Percentiles rank a stretch among this genome's conserved stretches.
Conservation (phyloP, 805 yeast species). For the Schizosaccharomyces octosporus region DNA sequence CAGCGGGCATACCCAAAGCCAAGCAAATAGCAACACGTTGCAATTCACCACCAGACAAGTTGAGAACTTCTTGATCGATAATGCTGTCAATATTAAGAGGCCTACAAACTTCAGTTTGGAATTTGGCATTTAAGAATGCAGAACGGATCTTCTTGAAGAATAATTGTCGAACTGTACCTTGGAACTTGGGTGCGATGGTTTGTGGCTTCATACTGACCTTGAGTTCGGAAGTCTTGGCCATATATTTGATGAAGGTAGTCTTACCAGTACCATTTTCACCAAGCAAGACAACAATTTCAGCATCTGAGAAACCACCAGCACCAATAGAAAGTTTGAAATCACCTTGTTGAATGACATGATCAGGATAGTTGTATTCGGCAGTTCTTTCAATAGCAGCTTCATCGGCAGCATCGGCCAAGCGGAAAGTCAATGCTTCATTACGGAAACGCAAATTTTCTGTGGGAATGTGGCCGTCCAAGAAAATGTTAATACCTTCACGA, state of each 20-base stretch:
- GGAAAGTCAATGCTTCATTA: conserved; percentile 81
- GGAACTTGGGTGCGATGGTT: conserved; percentile 94
- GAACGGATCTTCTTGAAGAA: conserved; percentile 92
- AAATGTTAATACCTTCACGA: conserved; percentile 96
- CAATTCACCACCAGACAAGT: conserved; percentile 96
- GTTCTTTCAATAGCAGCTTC: conserved; percentile 51
- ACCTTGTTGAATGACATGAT: conserved; percentile 80
- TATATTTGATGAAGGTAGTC: conserved; percentile 83
- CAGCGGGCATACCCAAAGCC: conserved; percentile 84
- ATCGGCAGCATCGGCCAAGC: conserved; percentile 75
- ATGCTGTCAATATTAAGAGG: conserved; percentile 84
- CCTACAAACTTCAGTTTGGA: conserved; percentile 92
- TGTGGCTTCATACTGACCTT: conserved; percentile 97
- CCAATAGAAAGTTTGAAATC: conserved; percentile 70
- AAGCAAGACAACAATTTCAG: conserved; percentile 96
- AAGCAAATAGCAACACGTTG: conserved; percentile 96
- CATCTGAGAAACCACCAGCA: conserved; percentile 77
- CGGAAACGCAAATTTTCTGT: conserved; percentile 93
- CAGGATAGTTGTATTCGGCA: conserved; percentile 52
- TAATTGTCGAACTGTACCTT: conserved; percentile 94
- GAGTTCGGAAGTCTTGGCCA: conserved; percentile 74
- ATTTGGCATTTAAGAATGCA: conserved; percentile 82
- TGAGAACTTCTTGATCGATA: conserved; percentile 92
- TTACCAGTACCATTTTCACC: conserved; percentile 99
- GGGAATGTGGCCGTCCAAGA: conserved; percentile 93